phyloP scores from a whole-genome alignment of 2,329 filamentous ascomycete genomes.

The Didymellaceae sp. region DNA sequence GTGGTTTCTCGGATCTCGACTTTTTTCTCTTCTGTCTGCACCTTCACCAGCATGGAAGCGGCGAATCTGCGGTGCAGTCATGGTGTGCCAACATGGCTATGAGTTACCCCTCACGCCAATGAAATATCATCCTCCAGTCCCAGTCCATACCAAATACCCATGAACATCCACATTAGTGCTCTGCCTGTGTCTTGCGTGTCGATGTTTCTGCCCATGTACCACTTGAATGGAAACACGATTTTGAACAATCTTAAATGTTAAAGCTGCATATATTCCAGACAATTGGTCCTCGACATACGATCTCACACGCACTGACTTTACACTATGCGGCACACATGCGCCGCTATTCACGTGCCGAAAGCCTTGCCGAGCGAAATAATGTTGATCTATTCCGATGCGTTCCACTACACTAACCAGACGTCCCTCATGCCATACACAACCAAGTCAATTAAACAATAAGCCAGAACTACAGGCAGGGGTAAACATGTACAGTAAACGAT shows the following conservation, averaged over 20 bases:
- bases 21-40: conserved; percentile 48
- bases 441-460: conserved; percentile 19
- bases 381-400: too few relatives aligned
- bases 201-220: too few relatives aligned
- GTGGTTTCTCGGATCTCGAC: conserved; percentile 50
- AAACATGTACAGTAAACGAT: conserved; percentile 29
- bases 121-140: conserved; percentile 39
- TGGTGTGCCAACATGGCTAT: conserved; percentile 45
- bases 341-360: too few relatives aligned
- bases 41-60: conserved; percentile 49
- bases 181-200: not conserved
- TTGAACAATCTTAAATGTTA: not conserved
- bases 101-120: conserved; percentile 47
- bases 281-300: too few relatives aligned
- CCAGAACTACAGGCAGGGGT: conserved; percentile 19
- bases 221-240: too few relatives aligned
- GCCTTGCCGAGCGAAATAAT: too few relatives aligned
- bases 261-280: too few relatives aligned
- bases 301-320: too few relatives aligned
- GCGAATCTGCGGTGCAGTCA: conserved; percentile 46
- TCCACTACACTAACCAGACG: not conserved
- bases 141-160: conserved; percentile 21
- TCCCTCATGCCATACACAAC: conserved; percentile 3
- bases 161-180: conserved; percentile 7
- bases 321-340: too few relatives aligned